A percentile compares a stretch with the other conserved stretches of the same genome.
phyloP scores from a whole-genome alignment of 2,329 filamentous ascomycete genomes.

The Colletotrichum sp. region DNA sequence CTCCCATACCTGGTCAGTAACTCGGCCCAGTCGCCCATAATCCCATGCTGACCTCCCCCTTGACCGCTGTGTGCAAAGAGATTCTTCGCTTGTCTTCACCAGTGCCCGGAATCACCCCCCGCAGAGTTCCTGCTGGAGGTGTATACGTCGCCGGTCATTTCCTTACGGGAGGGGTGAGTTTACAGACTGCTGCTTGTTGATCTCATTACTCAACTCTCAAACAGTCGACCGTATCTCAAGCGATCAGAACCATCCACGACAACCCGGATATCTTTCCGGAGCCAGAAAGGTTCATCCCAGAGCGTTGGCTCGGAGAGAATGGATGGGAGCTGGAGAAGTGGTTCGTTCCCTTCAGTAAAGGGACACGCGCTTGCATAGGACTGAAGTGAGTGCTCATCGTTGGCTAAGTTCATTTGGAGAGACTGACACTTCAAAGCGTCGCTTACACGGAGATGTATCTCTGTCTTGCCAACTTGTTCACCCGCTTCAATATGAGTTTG shows the following conservation, averaged over 20 bases:
- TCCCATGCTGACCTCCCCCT: not conserved
- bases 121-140: not conserved
- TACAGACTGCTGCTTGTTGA: not conserved
- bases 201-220: not conserved
- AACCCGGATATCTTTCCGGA: not conserved
- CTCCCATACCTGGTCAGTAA: not conserved
- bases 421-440: not conserved
- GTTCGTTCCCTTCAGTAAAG: not conserved
- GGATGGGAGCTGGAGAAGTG: not conserved
- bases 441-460: not conserved
- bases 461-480: not conserved
- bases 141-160: not conserved
- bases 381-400: not conserved
- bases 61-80: not conserved
- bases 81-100: not conserved
- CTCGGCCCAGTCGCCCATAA: rapidly evolving
- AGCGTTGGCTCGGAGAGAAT: not conserved
- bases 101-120: not conserved
- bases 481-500: not conserved
- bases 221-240: not conserved
- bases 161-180: not conserved
- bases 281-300: not conserved
- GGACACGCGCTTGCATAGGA: not conserved
- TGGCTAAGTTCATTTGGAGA: not conserved
- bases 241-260: not conserved